phyloP scores from a whole-genome alignment of 2,329 filamentous ascomycete genomes.

The Corynespora cassiicola region DNA sequence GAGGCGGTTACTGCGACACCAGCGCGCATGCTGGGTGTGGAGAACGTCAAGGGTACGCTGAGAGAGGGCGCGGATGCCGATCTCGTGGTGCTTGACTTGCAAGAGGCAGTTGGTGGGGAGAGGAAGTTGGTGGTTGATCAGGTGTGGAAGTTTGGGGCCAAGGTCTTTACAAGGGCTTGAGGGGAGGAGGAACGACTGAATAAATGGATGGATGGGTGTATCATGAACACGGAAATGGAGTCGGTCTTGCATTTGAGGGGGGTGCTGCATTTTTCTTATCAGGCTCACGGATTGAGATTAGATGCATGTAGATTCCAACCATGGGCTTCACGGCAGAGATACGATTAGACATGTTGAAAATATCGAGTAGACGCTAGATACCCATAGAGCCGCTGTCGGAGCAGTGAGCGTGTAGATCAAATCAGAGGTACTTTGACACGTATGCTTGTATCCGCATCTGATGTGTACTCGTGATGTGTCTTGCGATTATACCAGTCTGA shows the following conservation, averaged over 20 bases:
- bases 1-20: slow-evolving; percentile 78
- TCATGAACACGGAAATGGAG: too few species aligned
- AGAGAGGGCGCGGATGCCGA: slow-evolving; percentile 56
- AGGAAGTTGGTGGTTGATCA: slow-evolving; percentile 70
- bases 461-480: too few species aligned
- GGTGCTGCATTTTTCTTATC: too few species aligned
- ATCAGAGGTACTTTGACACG: too few species aligned
- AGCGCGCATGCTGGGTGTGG: slow-evolving; percentile 75
- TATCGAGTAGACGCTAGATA: too few species aligned
- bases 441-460: too few species aligned
- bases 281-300: background rate
- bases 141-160: slow-evolving; percentile 78
- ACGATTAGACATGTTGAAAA: background rate
- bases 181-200: background rate
- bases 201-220: background rate
- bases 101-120: slow-evolving; percentile 51
- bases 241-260: too few species aligned
- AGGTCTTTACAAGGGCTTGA: slow-evolving; percentile 30
- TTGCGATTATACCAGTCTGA: too few species aligned
- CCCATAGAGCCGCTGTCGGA: too few species aligned
- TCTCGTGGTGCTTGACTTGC: slow-evolving; percentile 71
- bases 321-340: slow-evolving; percentile 1
- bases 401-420: too few species aligned
- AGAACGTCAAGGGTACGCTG: slow-evolving; percentile 68
- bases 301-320: background rate